These are phyloP conservation scores for Lotmaria passim DNA, from an alignment of 208 protist genomes.

Conservation along the genomic window DNA sequence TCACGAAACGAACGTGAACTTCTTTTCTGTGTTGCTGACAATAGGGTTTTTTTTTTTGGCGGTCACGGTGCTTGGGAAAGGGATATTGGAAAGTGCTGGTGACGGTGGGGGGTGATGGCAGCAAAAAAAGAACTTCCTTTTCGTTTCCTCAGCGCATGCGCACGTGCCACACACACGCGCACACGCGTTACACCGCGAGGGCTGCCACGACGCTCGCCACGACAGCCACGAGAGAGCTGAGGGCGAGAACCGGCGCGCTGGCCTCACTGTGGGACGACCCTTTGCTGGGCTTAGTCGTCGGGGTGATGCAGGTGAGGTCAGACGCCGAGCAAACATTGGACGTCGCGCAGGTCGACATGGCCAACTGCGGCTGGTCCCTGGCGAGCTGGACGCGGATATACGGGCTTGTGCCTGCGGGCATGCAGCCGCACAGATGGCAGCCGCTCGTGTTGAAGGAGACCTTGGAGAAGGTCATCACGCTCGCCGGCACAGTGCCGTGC, in stretches of 20 bases:
- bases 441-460: conserved; percentile 28
- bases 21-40: no score
- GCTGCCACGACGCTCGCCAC: conserved; percentile 13
- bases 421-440: conserved; percentile 39
- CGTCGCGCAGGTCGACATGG: conserved; percentile 16
- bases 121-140: no score
- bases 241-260: background rate
- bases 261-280: no score
- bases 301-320: conserved; percentile 13
- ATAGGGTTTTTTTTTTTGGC: no score
- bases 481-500: conserved; percentile 34
- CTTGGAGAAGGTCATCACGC: conserved; percentile 28
- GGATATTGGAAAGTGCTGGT: no score
- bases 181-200: conserved; percentile 6
- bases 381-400: conserved; percentile 16
- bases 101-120: no score
- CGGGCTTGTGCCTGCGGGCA: conserved; percentile 13
- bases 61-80: no score
- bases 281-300: no score
- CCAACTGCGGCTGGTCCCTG: conserved; percentile 21
- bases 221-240: conserved; percentile 5
- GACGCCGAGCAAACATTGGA: conserved; percentile 20
- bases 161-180: no score
- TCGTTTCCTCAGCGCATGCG: no score
- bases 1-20: no score